phyloP scores from a whole-genome alignment of 2,329 filamentous ascomycete genomes.

The Gremmenia infestans region DNA sequence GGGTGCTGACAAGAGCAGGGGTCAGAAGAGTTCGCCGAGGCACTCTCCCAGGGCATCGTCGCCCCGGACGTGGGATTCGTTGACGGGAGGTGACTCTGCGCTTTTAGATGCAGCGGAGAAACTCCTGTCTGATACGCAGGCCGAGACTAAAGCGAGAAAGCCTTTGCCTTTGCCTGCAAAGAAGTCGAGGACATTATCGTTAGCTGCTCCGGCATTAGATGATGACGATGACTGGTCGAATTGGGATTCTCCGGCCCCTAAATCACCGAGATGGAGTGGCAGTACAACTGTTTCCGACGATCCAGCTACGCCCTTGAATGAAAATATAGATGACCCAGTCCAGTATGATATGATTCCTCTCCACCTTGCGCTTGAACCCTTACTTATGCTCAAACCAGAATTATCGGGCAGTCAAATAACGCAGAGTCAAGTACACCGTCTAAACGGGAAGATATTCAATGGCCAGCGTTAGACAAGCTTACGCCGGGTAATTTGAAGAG shows the following conservation, averaged over 20 bases:
- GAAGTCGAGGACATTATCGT: conserved; percentile 19
- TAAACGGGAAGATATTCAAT: conserved; percentile 34
- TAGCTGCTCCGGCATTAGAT: conserved; percentile 23
- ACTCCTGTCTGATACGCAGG: conserved; percentile 12
- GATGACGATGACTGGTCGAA: conserved; percentile 56
- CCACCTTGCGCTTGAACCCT: conserved; percentile 12
- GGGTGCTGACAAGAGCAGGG: conserved; percentile 15
- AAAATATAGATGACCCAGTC: conserved; percentile 19
- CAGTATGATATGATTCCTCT: conserved; percentile 20
- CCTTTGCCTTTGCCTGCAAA: conserved; percentile 16
- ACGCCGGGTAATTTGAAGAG: conserved; percentile 68
- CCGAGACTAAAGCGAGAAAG: conserved; percentile 10
- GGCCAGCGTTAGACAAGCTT: conserved; percentile 43
- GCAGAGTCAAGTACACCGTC: conserved; percentile 18
- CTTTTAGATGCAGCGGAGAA: conserved; percentile 20
- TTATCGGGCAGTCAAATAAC: conserved; percentile 13
- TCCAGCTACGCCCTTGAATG: conserved; percentile 25
- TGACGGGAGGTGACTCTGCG: conserved; percentile 22
- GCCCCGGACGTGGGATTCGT: conserved; percentile 28
- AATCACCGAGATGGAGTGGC: conserved; percentile 59
- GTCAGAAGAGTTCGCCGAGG: neutral
- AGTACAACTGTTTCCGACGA: conserved; percentile 31
- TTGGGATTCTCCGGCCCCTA: conserved; percentile 55
- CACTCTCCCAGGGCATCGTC: conserved; percentile 20
- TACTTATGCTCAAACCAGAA: conserved; percentile 10